A percentile compares a stretch with the other conserved stretches of the same genome.
These are phyloP conservation scores for Vaccinium macrocarpon DNA, from an alignment of 148 eudicot genomes.

Conservation along the genomic window DNA sequence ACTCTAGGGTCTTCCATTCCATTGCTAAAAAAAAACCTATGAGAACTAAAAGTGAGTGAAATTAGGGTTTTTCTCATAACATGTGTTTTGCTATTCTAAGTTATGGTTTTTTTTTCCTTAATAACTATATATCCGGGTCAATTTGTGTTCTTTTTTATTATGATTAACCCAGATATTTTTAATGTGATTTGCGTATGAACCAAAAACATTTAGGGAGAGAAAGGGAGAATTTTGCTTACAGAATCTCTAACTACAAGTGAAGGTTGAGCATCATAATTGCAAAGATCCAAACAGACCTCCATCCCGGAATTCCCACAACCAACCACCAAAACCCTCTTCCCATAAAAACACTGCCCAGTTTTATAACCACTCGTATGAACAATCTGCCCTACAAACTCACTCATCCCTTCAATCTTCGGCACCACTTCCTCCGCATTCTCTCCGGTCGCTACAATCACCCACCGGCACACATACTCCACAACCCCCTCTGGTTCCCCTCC, in stretches of 20 bases:
- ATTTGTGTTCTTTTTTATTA: too few species aligned
- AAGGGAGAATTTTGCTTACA: constrained; percentile 30
- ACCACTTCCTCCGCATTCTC: constrained; percentile 58
- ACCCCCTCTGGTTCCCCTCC: constrained; percentile 11
- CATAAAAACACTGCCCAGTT: constrained; percentile 39
- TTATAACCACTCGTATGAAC: constrained; percentile 57
- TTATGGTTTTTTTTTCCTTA: background rate
- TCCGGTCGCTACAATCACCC: constrained; percentile 70
- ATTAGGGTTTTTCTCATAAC: background rate
- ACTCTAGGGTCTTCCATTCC: background rate
- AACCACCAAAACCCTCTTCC: constrained; percentile 56
- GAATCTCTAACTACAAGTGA: constrained; percentile 65
- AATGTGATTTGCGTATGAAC: background rate
- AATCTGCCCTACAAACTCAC: constrained; percentile 36
- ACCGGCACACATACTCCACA: constrained; percentile 39
- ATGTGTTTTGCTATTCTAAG: background rate
- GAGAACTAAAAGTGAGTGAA: background rate
- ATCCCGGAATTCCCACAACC: constrained; percentile 87
- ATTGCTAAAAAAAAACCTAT: background rate
- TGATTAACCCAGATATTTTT: background rate
- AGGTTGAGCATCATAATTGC: constrained; percentile 54
- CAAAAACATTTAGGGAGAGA: background rate
- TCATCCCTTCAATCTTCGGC: constrained; percentile 45
- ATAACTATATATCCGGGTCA: too few species aligned
- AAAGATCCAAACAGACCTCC: constrained; percentile 77